A percentile compares a stretch with the other conserved stretches of the same genome.
These are phyloP conservation scores for Trypanosoma brucei DNA, from an alignment of 208 protist species.

Conservation along the genomic window DNA sequence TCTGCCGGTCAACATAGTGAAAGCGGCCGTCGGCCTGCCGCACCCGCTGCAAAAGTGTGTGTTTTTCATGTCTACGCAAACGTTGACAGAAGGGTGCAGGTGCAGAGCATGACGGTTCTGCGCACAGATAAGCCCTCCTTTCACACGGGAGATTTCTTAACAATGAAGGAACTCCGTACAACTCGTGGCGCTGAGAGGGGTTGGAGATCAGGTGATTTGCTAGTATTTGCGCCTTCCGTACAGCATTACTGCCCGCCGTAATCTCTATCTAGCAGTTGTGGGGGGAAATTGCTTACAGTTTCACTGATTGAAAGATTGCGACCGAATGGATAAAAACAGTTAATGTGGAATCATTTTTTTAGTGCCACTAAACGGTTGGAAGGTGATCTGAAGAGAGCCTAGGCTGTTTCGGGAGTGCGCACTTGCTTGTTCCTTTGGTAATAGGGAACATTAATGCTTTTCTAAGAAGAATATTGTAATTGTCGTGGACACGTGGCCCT, in stretches of 20 bases:
- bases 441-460: no score
- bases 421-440: no score
- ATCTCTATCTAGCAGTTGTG: neutral
- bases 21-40: neutral
- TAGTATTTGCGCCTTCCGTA: slow-evolving; percentile 14
- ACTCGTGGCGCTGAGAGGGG: neutral
- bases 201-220: slow-evolving; percentile 22
- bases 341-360: no score
- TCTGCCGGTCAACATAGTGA: neutral
- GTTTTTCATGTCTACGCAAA: slow-evolving; percentile 15
- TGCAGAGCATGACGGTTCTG: slow-evolving; percentile 7
- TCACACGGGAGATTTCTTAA: slow-evolving; percentile 17
- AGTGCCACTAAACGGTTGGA: no score
- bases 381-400: no score
- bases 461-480: no score
- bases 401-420: no score
- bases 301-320: no score
- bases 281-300: neutral
- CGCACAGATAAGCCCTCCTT: slow-evolving; percentile 16
- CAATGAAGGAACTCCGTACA: slow-evolving; percentile 18
- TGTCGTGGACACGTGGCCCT: no score
- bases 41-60: slow-evolving; percentile 9
- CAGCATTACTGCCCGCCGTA: slow-evolving; percentile 2
- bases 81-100: neutral
- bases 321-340: no score